Evolutionary conservation across 306 rosid species (phyloP), one percentile per base, ranked within the genome.

Genomic region (Bauhinia variegata): DNA sequence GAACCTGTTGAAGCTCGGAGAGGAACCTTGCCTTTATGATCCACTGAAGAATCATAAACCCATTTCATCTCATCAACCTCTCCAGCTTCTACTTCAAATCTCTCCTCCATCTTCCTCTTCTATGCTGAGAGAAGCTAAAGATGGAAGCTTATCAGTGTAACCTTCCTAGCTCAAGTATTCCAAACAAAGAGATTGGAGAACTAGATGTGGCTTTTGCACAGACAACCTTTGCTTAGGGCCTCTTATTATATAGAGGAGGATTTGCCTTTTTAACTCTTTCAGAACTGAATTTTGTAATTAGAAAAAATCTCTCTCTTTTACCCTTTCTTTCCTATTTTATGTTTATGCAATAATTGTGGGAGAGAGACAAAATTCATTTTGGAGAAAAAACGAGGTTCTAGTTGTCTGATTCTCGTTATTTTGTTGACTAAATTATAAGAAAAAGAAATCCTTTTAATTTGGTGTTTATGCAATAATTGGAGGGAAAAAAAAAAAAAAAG

Each of bases 1-100:
- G 80, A 78, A 71, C 92, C 92, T 52, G 89, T 87, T 19, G 92
- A 79, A 75, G 84, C 80, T 69, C 92, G 64, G 3, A 82, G 87
- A 37, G 92, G 92, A 67, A 79, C 42, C 16, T 33, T 72, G 46
- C 87, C 84, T 69, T 77, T 72, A 48, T 84, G 76, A 73, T 87
- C 92, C 2, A 82, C 58, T 8, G 89, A 87, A 82, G 85, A 82
- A 79, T 87, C 92, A 75, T 65, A 54, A 70, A 87, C 92, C 82
- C 77, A 79, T 43, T 49, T 75, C 30, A 59, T 62, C 52, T 80
- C 70, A 28, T 71, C 73, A 70, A 28, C 23, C 13, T 54, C 84
- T 4, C 8, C 57, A 0, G 4, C 0, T 49, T 71, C 74, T 5
- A 49, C 12, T 50, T 67, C 66, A 31, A 53, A 0, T 19, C 51